Conservation (phyloP, 257 asterid genomes). For the Solanum chmielewskii region DNA sequence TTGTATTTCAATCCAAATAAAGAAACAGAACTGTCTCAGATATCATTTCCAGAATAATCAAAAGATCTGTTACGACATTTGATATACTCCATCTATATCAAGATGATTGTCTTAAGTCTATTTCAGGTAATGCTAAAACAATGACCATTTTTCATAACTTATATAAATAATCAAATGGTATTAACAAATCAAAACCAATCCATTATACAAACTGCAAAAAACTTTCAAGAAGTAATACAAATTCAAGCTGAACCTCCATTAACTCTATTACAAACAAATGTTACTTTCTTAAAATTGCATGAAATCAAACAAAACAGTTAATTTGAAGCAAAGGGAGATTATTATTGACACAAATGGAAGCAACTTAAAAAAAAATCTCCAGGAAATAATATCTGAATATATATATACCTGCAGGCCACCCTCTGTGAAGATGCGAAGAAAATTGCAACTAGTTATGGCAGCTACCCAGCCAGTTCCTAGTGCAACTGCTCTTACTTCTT, state of each 20-base stretch:
- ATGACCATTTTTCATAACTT: background rate
- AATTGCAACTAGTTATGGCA: conserved; percentile 82
- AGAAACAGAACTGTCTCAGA: conserved; percentile 6
- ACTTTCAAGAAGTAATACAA: background rate
- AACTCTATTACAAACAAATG: background rate
- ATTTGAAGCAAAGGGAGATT: background rate
- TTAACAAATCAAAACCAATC: background rate
- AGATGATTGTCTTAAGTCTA: background rate
- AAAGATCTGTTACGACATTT: background rate
- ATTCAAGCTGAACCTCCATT: background rate
- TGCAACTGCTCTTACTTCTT: conserved; percentile 90
- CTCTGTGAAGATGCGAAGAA: conserved; percentile 74
- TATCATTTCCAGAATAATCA: background rate
- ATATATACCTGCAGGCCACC: conserved; percentile 82
- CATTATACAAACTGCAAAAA: background rate
- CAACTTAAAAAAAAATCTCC: background rate
- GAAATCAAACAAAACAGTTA: background rate
- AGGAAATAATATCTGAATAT: background rate
- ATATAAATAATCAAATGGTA: background rate
- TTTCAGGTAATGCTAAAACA: background rate
- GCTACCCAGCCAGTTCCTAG: conserved; percentile 88
- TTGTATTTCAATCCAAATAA: conserved; percentile 14
- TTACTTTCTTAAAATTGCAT: background rate
- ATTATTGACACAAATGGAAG: background rate
- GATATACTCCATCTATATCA: background rate